A percentile compares a stretch with the other conserved stretches of the same genome.
Conservation (phyloP, 768 basidiomycete genomes). For the Tulasnella sp. region DNA sequence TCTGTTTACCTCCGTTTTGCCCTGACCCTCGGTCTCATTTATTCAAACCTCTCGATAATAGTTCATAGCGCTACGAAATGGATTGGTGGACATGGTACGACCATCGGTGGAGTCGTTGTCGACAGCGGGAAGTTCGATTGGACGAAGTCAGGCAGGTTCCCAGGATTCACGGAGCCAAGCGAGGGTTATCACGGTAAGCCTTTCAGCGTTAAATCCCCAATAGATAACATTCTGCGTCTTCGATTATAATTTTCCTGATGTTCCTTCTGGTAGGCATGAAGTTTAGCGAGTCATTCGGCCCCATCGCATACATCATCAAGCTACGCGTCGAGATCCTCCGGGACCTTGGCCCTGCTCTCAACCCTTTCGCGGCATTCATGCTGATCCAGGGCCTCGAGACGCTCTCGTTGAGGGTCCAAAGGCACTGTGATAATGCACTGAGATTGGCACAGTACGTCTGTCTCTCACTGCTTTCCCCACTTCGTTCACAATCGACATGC, state of each 20-base stretch:
- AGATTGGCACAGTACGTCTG: constrained; percentile 39
- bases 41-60: constrained; percentile 17
- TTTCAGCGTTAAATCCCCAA: too few species aligned
- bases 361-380: constrained; percentile 65
- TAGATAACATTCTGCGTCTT: too few species aligned
- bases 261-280: constrained; percentile 27
- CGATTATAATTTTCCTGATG: background rate
- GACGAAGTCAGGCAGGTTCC: constrained; percentile 56
- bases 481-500: background rate
- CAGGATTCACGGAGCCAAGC: constrained; percentile 59
- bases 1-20: background rate
- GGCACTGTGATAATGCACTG: constrained; percentile 63
- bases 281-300: constrained; percentile 56
- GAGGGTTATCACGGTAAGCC: constrained; percentile 51
- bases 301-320: constrained; percentile 53
- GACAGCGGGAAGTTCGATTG: constrained; percentile 76
- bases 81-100: constrained; percentile 55
- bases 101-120: constrained; percentile 65
- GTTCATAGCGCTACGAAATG: constrained; percentile 78
- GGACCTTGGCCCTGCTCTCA: constrained; percentile 54
- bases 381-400: constrained; percentile 75
- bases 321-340: constrained; percentile 39
- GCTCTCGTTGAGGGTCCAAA: constrained; percentile 55
- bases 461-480: background rate
- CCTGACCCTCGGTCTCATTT: background rate